These are phyloP conservation scores for Aspergillus sergii DNA, from an alignment of 2,329 filamentous ascomycete genomes.

Conservation along the genomic window DNA sequence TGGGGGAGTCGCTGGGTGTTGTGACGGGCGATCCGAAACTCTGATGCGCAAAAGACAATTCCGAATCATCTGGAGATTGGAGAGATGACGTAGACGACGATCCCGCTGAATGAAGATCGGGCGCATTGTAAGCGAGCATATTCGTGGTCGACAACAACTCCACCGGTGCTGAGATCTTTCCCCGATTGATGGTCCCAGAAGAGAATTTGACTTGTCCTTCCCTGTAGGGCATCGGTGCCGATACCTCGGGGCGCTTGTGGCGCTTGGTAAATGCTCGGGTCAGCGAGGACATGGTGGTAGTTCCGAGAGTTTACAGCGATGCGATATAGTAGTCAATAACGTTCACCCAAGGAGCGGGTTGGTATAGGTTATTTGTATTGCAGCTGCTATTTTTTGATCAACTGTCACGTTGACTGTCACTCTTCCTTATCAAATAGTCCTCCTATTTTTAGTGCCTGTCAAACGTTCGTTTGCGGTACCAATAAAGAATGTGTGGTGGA, in stretches of 20 bases:
- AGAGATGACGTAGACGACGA: constrained; percentile 55
- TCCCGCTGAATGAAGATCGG: constrained; percentile 65
- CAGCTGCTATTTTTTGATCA: constrained; percentile 9
- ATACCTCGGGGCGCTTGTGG: constrained; percentile 49
- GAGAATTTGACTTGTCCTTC: constrained; percentile 49
- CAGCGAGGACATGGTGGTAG: constrained; percentile 38
- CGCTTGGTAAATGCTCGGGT: constrained; percentile 53
- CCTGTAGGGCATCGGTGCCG: constrained; percentile 46
- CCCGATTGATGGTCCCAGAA: constrained; percentile 49
- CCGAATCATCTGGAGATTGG: constrained; percentile 72
- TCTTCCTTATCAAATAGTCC: constrained; percentile 12
- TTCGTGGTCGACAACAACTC: constrained; percentile 93
- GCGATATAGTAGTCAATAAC: not conserved
- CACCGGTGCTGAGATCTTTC: constrained; percentile 78
- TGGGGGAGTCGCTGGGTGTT: constrained; percentile 51
- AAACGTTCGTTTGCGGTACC: constrained; percentile 16
- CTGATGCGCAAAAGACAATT: constrained; percentile 50
- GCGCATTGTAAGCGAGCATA: constrained; percentile 92
- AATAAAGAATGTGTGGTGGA: constrained; percentile 29
- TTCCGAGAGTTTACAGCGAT: constrained; percentile 5
- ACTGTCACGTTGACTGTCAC: constrained; percentile 10
- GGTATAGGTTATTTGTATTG: constrained; percentile 15
- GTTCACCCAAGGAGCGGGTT: constrained; percentile 1
- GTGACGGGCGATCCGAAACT: constrained; percentile 54
- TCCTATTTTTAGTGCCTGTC: constrained; percentile 19